These are phyloP conservation scores for Saccharomyces hybrid DNA, from an alignment of 1,139 yeast genomes.

Conservation along the genomic window DNA sequence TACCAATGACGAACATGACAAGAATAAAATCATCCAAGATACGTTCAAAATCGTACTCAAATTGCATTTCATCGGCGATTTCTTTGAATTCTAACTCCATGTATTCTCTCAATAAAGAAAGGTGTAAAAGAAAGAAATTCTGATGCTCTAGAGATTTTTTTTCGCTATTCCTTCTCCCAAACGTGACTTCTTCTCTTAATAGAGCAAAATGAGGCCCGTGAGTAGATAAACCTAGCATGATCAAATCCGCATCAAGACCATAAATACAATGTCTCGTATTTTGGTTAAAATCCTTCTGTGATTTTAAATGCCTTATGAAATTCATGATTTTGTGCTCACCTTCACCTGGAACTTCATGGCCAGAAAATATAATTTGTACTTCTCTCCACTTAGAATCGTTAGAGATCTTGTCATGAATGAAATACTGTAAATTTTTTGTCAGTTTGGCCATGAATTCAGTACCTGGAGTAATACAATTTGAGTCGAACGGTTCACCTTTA, in stretches of 20 bases:
- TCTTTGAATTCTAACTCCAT: constrained; percentile 77
- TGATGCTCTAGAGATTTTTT: constrained; percentile 65
- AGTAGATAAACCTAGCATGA: constrained; percentile 90
- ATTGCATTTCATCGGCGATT: constrained; percentile 51
- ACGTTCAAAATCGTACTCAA: constrained; percentile 80
- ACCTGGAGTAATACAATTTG: constrained; percentile 95
- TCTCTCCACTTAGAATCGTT: constrained; percentile 90
- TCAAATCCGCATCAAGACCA: constrained; percentile 96
- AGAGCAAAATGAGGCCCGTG: constrained; percentile 96
- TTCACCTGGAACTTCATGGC: constrained; percentile 99
- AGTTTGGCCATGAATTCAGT: constrained; percentile 95
- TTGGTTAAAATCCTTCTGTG: constrained; percentile 63
- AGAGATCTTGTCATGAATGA: constrained; percentile 83
- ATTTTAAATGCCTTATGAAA: constrained; percentile 74
- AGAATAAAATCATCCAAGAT: constrained; percentile 87
- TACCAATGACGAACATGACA: constrained; percentile 90
- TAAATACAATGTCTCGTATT: constrained; percentile 92
- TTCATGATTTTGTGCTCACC: constrained; percentile 99
- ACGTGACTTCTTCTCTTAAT: constrained; percentile 89
- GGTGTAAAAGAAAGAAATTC: constrained; percentile 72
- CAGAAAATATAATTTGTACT: constrained; percentile 76
- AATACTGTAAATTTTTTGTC: constrained; percentile 77
- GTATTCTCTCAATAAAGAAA: constrained; percentile 84
- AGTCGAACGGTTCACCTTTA: constrained; percentile 75
- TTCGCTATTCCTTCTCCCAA: constrained; percentile 53